phyloP scores from a whole-genome alignment of 2,329 filamentous ascomycete species.

The Ophiocordyceps robertsii region DNA sequence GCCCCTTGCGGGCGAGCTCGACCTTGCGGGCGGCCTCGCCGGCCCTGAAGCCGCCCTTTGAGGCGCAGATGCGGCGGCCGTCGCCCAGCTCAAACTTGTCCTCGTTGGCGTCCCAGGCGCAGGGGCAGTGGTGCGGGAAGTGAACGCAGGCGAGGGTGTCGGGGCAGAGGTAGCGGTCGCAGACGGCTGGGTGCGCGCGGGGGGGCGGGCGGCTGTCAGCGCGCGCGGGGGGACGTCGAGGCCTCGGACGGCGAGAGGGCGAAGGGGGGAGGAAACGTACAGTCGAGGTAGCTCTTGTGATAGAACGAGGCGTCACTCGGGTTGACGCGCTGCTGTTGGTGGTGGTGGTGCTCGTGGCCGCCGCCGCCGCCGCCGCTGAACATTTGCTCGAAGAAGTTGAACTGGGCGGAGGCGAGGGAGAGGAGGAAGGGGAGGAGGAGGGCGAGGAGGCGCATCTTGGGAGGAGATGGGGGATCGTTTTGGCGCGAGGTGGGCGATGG shows the following conservation, averaged over 20 bases:
- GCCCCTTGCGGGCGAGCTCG: conserved; percentile 65
- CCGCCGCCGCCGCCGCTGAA: conserved; percentile 49
- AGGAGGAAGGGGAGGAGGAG: conserved; percentile 45
- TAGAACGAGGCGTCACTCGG: conserved; percentile 77
- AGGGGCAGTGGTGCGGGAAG: conserved; percentile 95
- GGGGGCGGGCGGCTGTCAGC: too few species aligned
- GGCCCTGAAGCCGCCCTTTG: conserved; percentile 59
- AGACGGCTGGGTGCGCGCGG: conserved; percentile 49
- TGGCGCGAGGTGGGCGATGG: too few species aligned
- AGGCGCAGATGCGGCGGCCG: conserved; percentile 59
- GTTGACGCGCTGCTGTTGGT: conserved; percentile 60
- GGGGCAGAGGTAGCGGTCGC: conserved; percentile 88
- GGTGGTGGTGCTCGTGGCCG: conserved; percentile 34
- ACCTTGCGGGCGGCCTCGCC: conserved; percentile 64
- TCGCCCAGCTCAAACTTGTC: conserved; percentile 67
- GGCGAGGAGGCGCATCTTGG: conserved; percentile 16
- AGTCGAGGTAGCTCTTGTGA: conserved; percentile 52
- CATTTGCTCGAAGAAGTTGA: conserved; percentile 96
- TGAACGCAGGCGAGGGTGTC: conserved; percentile 90
- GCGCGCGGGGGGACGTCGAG: neutral
- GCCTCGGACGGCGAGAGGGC: neutral
- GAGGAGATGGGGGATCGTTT: neutral
- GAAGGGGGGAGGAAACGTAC: conserved; percentile 27
- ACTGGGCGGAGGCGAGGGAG: conserved; percentile 58
- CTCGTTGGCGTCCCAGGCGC: conserved; percentile 62